Conservation (phyloP, 345 rosid species). For the Camelina laxa region DNA sequence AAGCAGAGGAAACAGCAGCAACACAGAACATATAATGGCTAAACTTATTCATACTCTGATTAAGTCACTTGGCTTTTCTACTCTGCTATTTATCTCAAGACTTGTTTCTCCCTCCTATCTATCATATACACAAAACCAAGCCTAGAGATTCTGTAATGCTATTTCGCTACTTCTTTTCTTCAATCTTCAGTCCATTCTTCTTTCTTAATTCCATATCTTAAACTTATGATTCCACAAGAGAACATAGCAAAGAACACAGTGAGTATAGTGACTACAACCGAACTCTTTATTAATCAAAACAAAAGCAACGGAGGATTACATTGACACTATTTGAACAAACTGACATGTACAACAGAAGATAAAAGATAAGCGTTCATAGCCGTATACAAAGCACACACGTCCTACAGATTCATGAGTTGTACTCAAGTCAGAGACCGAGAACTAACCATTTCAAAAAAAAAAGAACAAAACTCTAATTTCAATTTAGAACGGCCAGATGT, state of each 20-base stretch:
- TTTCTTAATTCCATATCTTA: slow-evolving; percentile 19
- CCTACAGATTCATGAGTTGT: slow-evolving; percentile 9
- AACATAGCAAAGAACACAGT: not conserved
- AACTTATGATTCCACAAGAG: slow-evolving; percentile 18
- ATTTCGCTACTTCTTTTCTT: slow-evolving; percentile 29
- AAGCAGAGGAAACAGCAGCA: slow-evolving; percentile 17
- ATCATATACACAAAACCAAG: slow-evolving; percentile 17
- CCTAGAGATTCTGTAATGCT: slow-evolving; percentile 33
- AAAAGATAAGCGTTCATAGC: slow-evolving; percentile 26
- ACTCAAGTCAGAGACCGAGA: not conserved
- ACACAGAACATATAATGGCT: slow-evolving; percentile 26
- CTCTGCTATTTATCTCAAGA: slow-evolving; percentile 23
- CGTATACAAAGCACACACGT: slow-evolving; percentile 11
- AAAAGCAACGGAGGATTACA: slow-evolving; percentile 9
- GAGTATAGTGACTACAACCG: not conserved
- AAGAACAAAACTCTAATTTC: not conserved
- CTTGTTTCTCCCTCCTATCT: slow-evolving; percentile 35
- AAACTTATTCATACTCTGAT: slow-evolving; percentile 23
- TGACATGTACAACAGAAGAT: slow-evolving; percentile 28
- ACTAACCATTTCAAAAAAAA: slow-evolving; percentile 11
- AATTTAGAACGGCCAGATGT: slow-evolving; percentile 39
- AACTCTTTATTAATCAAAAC: not conserved
- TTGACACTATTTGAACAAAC: slow-evolving; percentile 17
- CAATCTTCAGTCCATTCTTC: not conserved
- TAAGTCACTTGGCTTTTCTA: slow-evolving; percentile 20